Evolutionary conservation across 805 yeast species (phyloP), one percentile per base, ranked within the genome.

Genomic region (Monosporozyma aquatica): DNA sequence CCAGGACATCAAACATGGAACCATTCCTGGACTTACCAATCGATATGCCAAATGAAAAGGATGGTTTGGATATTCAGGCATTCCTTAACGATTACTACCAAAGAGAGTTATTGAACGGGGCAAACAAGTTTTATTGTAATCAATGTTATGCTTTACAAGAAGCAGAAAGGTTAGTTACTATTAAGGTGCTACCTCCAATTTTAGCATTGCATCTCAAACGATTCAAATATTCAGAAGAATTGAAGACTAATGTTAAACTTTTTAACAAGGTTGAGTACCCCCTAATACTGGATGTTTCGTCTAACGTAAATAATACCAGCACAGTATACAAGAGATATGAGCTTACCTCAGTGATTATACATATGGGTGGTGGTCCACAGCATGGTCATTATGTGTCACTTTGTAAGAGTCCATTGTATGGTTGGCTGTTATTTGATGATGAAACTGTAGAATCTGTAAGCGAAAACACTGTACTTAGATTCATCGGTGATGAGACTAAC

Each of bases 301-400:
- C 61, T 76, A 74, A 52, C 55, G 75, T 21, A 39, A 64, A 64
- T 20, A 7, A 2, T 37, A 25, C 13, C 7, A 62, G 68, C 13
- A 69, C 75, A 1, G 44, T 53, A 14, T 50, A 47, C n/a, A 76
- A 75, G 52, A 68, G 80, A 15, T 92, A 87, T 55, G 95, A 89
- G 53, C 65, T 92, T 40, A 82, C 78, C 48, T 86, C 90, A 0
- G 80, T 90, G 34, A 92, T 92, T 10, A 87, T 92, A 9, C 98
- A 92, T 58, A 79, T 92, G 51, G 98, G 98, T 5, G 95, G 96
- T 4, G 97, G 97, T 0, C 97, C 97, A 1, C 87, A 87, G 67
- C 96, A 89, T 64, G 98, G 98, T 0, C 98, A 92, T 59, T 92
- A 92, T 60, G 90, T 92, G 8, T 74, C 95, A 0, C 67, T 92